phyloP scores from a whole-genome alignment of 148 eudicot genomes.

The Camellia sinensis region DNA sequence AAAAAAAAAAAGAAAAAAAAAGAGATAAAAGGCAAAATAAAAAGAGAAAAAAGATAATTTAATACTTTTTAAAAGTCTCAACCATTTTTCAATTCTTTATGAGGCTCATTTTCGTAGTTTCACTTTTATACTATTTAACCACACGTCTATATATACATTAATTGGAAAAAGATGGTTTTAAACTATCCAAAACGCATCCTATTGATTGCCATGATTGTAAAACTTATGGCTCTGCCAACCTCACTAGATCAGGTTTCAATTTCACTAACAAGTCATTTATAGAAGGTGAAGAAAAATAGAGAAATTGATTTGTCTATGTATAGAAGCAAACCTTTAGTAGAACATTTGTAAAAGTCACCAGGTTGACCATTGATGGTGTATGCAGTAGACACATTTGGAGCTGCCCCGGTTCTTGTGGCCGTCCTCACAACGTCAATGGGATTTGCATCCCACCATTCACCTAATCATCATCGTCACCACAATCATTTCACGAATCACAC shows the following conservation, averaged over 20 bases:
- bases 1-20: too few species aligned
- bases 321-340: conserved; percentile 47
- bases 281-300: too few species aligned
- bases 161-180: background rate
- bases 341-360: conserved; percentile 68
- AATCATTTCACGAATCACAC: background rate
- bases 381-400: conserved; percentile 73
- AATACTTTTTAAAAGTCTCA: too few species aligned
- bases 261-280: too few species aligned
- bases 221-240: too few species aligned
- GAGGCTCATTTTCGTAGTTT: background rate
- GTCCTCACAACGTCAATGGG: conserved; percentile 48
- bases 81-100: too few species aligned
- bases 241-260: too few species aligned
- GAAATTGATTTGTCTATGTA: background rate
- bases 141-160: background rate
- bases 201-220: too few species aligned
- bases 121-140: background rate
- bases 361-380: conserved; percentile 70
- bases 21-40: too few species aligned
- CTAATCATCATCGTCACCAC: conserved; percentile 26
- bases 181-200: too few species aligned
- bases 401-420: conserved; percentile 68
- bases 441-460: conserved; percentile 86
- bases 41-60: too few species aligned